Percentiles rank a stretch among this genome's conserved stretches.
Evolutionary conservation across 2,329 filamentous ascomycete species (phyloP).

Genomic region (Calonectria ilicicola): DNA sequence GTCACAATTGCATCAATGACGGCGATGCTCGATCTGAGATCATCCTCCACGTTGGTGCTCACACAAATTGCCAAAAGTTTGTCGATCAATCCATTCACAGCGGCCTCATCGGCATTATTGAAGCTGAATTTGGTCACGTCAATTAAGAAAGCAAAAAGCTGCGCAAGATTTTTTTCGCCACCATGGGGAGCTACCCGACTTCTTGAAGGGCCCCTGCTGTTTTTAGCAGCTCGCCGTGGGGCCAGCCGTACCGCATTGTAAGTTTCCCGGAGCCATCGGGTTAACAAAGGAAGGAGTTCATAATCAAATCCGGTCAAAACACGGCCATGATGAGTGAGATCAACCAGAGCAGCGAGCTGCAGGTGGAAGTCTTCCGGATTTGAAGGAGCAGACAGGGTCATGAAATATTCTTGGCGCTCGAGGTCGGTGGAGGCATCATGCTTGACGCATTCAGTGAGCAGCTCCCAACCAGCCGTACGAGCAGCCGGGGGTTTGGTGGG

Average conservation of each 20-base stretch:
- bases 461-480: slow-evolving; percentile 72
- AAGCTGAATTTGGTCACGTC: slow-evolving; percentile 83
- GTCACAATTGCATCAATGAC: slow-evolving; percentile 79
- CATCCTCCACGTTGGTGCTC: slow-evolving; percentile 72
- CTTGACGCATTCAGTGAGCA: slow-evolving; percentile 74
- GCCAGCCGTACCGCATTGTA: slow-evolving; percentile 67
- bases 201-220: slow-evolving; percentile 53
- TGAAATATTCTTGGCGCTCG: slow-evolving; percentile 75
- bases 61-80: slow-evolving; percentile 75
- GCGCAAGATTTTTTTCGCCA: slow-evolving; percentile 72
- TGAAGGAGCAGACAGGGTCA: slow-evolving; percentile 67
- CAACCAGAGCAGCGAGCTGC: slow-evolving; percentile 72
- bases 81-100: slow-evolving; percentile 71
- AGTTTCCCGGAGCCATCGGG: slow-evolving; percentile 67
- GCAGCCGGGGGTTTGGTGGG: slow-evolving; percentile 63
- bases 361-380: slow-evolving; percentile 74
- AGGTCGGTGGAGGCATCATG: slow-evolving; percentile 73
- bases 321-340: slow-evolving; percentile 71
- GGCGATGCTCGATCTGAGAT: slow-evolving; percentile 75
- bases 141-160: slow-evolving; percentile 73
- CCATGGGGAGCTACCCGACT: slow-evolving; percentile 52
- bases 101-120: slow-evolving; percentile 72
- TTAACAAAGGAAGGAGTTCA: slow-evolving; percentile 72
- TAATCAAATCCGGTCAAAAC: slow-evolving; percentile 76
- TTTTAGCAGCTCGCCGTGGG: slow-evolving; percentile 58